A percentile compares a stretch with the other conserved stretches of the same genome.
phyloP scores from a whole-genome alignment of 2,329 filamentous ascomycete genomes.

The Aschersonia sp. region DNA sequence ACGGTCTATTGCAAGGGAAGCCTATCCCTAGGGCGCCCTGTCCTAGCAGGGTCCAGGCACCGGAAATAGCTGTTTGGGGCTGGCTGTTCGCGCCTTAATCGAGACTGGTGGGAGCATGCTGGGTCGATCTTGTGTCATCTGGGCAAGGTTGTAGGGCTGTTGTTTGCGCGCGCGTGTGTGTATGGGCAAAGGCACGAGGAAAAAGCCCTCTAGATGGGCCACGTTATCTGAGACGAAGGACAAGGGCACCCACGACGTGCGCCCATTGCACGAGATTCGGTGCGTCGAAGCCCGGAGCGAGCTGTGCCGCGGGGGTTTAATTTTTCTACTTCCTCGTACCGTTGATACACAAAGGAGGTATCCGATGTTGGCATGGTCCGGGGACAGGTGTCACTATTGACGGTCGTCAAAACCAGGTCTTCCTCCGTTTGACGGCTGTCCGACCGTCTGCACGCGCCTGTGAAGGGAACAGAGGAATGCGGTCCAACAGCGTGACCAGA shows the following conservation, averaged over 20 bases:
- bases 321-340: neutral
- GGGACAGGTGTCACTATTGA: too few species aligned
- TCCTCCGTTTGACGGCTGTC: neutral
- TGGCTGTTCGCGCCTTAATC: neutral
- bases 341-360: too few species aligned
- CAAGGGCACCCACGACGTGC: neutral
- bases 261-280: too few species aligned
- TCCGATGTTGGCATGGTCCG: too few species aligned
- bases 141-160: constrained; percentile 4
- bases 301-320: neutral
- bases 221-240: neutral
- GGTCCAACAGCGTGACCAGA: neutral
- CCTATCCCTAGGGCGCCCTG: neutral
- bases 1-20: neutral
- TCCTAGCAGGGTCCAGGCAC: neutral
- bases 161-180: too few species aligned
- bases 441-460: neutral
- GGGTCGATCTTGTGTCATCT: constrained; percentile 2
- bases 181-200: neutral
- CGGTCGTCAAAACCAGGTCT: neutral
- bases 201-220: neutral
- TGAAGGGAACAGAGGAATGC: neutral
- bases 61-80: constrained; percentile 4
- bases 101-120: neutral
- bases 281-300: too few species aligned